Percentiles rank a stretch among this genome's conserved stretches.
These are phyloP conservation scores for Fragaria iinumae DNA, from an alignment of 306 rosid genomes.

Conservation along the genomic window DNA sequence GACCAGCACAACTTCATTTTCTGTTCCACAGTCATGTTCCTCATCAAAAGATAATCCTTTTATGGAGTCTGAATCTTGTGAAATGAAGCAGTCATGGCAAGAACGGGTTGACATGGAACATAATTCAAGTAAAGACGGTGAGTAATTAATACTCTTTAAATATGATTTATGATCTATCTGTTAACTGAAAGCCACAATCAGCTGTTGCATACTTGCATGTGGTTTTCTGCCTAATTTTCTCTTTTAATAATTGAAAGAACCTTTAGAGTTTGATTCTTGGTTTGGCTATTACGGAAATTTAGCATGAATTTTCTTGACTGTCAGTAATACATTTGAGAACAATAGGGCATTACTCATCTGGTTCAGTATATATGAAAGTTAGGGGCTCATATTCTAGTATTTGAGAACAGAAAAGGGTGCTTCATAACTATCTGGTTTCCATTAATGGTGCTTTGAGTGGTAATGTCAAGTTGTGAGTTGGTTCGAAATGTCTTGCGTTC, in stretches of 20 bases:
- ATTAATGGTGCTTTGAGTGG: not conserved
- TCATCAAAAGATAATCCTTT: slow-evolving; percentile 34
- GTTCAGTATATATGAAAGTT: not conserved
- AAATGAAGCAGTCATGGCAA: slow-evolving; percentile 44
- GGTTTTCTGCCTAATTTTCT: not conserved
- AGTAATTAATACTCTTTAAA: not conserved
- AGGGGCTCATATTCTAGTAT: not conserved
- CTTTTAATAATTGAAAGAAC: not conserved
- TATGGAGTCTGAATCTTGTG: slow-evolving; percentile 45
- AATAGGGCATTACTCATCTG: not conserved
- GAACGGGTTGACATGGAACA: slow-evolving; percentile 50
- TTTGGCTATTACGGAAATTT: not conserved
- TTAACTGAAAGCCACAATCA: not conserved
- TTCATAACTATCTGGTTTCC: not conserved
- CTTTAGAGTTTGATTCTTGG: not conserved
- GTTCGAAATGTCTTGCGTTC: not conserved
- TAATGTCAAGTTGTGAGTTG: not conserved
- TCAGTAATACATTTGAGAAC: slow-evolving; percentile 1
- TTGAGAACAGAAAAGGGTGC: not conserved
- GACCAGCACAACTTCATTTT: slow-evolving; percentile 57
- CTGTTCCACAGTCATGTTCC: slow-evolving; percentile 69
- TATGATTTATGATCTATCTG: not conserved
- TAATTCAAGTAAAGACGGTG: slow-evolving; percentile 55
- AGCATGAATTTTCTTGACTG: not conserved
- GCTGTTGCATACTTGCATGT: not conserved